Evolutionary conservation across 1,284 basidiomycete genomes (phyloP), one percentile per base, ranked within the genome.

Genomic region (Ganoderma resinaceum): DNA sequence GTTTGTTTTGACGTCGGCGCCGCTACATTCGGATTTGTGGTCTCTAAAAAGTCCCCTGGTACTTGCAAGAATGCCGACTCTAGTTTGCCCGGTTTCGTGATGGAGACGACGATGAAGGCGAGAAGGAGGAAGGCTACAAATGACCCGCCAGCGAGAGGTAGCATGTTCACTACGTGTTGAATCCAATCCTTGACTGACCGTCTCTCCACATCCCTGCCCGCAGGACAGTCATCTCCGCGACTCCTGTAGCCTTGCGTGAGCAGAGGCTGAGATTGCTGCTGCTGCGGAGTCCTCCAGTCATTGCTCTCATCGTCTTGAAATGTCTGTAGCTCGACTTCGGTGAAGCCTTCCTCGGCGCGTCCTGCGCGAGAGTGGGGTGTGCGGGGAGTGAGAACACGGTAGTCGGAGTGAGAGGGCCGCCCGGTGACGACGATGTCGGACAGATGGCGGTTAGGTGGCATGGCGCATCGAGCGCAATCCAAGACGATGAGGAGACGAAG

Each of bases 331-430:
- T 87, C 86, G n/a, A 82, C 75, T 58, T 84, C 83, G 3, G 82
- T 82, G 72, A 84, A 83, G 2, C 82, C 84, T 75, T 88, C 87
- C 73, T 90, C 88, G 61, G 85, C 84, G 73, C 84, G 82, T 46
- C 87, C 88, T 43, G 86, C 82, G 73, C 86, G 85, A 40, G 87
- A 87, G 75, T 87, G 89, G 63, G 89, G 89, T 38, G 89, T 91
- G 61, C 89, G 82, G 1, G 89, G 89, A 12, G 88, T 90, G 12
- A 90, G 80, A 46, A 77, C 72, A 61, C 81, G 82, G 68, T 84
- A 78, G 62, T 85, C 81, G 43, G 77, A 76, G 46, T 73, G 70
- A 55, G 72, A 73, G 37, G 80, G 75, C 57, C 81, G 76, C 40
- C 80, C 80, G 65, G 82, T 75, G 53, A 76, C 76, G 57, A 75